These are phyloP conservation scores for Metarhizium guizhouense DNA, from an alignment of 2,329 filamentous ascomycete species.

Conservation along the genomic window DNA sequence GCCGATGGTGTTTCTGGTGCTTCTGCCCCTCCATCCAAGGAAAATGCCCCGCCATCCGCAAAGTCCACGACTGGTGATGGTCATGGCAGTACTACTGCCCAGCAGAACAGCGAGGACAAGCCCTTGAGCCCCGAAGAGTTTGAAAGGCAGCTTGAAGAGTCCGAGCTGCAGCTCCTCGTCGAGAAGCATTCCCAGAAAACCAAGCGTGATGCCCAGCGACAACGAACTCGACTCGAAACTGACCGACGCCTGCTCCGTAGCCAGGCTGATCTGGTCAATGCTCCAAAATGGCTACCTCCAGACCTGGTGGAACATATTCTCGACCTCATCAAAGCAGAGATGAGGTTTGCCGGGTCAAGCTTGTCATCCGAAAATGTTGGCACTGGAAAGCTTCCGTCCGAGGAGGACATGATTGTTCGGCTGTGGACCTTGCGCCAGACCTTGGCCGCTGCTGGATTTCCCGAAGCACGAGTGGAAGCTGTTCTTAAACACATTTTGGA, in stretches of 20 bases:
- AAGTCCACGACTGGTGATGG: constrained; percentile 2
- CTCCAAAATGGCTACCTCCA: constrained; percentile 69
- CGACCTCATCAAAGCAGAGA: constrained; percentile 60
- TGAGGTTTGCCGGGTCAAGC: constrained; percentile 45
- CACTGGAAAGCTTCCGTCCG: constrained; percentile 47
- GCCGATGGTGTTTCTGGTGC: constrained; percentile 14
- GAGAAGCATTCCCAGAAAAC: constrained; percentile 76
- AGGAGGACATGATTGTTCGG: constrained; percentile 71
- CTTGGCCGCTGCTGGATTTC: constrained; percentile 60
- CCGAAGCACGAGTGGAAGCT: constrained; percentile 50
- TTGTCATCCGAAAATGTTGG: constrained; percentile 34
- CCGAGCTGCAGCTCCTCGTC: constrained; percentile 80
- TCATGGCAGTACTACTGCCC: constrained; percentile 1
- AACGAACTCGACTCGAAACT: constrained; percentile 70
- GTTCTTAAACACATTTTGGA: constrained; percentile 59
- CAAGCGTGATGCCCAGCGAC: constrained; percentile 68
- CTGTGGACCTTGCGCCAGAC: constrained; percentile 79
- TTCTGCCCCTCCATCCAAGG: constrained; percentile 7
- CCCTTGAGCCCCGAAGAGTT: constrained; percentile 77
- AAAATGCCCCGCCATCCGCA: constrained; percentile 19
- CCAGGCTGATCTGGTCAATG: constrained; percentile 66
- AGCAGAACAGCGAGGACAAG: constrained; percentile 23
- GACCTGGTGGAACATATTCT: constrained; percentile 73
- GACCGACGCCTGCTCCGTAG: constrained; percentile 74
- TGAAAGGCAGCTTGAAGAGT: constrained; percentile 78